Conservation (phyloP, 2,329 filamentous ascomycete genomes). For the Teratosphaeria nubilosa region DNA sequence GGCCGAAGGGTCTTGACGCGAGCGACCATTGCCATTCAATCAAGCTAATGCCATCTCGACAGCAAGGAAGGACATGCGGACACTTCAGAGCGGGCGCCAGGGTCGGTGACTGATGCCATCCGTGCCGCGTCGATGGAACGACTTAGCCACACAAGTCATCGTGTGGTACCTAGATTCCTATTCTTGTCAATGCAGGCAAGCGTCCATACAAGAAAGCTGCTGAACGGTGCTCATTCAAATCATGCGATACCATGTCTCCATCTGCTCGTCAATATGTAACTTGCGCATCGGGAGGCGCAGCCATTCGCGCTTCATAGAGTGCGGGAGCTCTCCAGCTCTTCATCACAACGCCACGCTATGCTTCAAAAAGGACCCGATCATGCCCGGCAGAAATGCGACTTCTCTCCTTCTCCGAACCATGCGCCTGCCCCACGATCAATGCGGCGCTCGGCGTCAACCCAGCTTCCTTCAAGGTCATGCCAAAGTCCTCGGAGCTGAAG, state of each 20-base stretch:
- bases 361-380: background rate
- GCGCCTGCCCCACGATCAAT: slow-evolving; percentile 53
- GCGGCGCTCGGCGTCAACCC: slow-evolving; percentile 86
- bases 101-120: too few relatives aligned
- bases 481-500: slow-evolving; percentile 62
- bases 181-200: background rate
- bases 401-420: background rate
- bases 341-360: background rate
- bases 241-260: background rate
- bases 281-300: background rate
- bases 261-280: background rate
- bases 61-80: too few relatives aligned
- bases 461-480: slow-evolving; percentile 84
- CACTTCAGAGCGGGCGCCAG: too few relatives aligned
- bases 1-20: too few relatives aligned
- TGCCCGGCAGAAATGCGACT: background rate
- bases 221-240: too few relatives aligned
- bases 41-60: too few relatives aligned
- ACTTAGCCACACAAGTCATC: too few relatives aligned
- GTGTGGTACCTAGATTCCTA: background rate
- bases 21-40: too few relatives aligned
- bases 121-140: too few relatives aligned
- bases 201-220: too few relatives aligned
- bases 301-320: background rate
- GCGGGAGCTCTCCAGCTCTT: background rate